Evolutionary conservation across 495 filamentous ascomycete genomes (phyloP), one percentile per base, ranked within the genome.

Genomic region (Monascus purpureus): DNA sequence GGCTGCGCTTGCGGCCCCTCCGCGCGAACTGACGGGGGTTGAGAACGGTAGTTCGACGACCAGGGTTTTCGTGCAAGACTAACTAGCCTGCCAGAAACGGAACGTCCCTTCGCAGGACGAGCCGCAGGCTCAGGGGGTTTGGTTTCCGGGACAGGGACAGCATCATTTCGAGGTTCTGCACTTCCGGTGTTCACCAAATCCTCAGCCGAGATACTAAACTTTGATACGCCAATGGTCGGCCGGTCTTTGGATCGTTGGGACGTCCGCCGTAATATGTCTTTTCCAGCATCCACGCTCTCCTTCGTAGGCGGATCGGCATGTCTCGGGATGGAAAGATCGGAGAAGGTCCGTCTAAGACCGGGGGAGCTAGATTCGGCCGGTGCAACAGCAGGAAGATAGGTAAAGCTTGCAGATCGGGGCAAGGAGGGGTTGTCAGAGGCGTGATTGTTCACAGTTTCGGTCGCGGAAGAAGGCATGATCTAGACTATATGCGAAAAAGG

Each of bases 41-140:
- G 61, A 19, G 74, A 75, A 7, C 67, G 61, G 13, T 77, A 78
- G 26, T 53, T 57, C 6, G 70, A 56, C 9, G 70, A 68, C 77
- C 79, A 83, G 27, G 78, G 74, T 45, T 70, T 71, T 39, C 68
- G 70, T 8, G 77, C 73, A 40, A 82, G 66, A 37, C 61, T 73
- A 36, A 73, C 69, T 44, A 83, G 65, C 17, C 76, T 70, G 25
- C 73, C 75, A 4, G 76, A 75, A 44, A 77, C 68, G 3, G 65
- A 61, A 26, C 59, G 60, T 15, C 50, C 42, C 34, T 65, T 68
- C 1, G 60, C 55, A n/a, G 57, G 60, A 28, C 58, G 57, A 18
- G 45, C 53, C 11, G 53, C 54, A 3, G 55, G 57, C 33, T 60
- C 57, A 3, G 55, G 57, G 2, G 55, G 46, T 37, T 43, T 48